These are phyloP conservation scores for Aureobasidium sp. DNA, from an alignment of 2,329 filamentous ascomycete species.

Conservation along the genomic window DNA sequence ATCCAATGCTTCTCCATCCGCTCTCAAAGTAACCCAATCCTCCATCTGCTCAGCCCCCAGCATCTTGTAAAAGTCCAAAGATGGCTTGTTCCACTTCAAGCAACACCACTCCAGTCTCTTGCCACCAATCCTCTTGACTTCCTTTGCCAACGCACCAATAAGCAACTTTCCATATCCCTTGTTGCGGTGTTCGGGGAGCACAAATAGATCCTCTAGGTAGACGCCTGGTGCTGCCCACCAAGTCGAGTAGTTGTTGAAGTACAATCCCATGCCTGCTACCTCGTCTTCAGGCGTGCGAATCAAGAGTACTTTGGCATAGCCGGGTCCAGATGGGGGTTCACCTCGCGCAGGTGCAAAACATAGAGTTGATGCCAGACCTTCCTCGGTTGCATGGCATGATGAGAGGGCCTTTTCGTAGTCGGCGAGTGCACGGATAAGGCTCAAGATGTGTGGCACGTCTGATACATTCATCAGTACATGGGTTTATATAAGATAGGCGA, in stretches of 20 bases:
- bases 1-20: constrained; percentile 57
- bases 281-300: constrained; percentile 35
- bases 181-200: constrained; percentile 60
- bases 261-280: constrained; percentile 72
- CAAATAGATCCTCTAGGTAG: constrained; percentile 90
- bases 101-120: constrained; percentile 83
- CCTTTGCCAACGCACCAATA: constrained; percentile 67
- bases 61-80: constrained; percentile 70
- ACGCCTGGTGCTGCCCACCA: constrained; percentile 84
- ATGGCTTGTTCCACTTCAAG: constrained; percentile 86
- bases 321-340: constrained; percentile 36
- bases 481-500: neutral
- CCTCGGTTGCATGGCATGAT: constrained; percentile 69
- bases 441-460: constrained; percentile 79
- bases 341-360: constrained; percentile 55
- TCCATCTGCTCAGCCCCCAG: constrained; percentile 56
- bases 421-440: constrained; percentile 76
- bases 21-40: constrained; percentile 68
- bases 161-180: constrained; percentile 73
- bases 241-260: constrained; percentile 93
- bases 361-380: constrained; percentile 63
- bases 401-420: constrained; percentile 74
- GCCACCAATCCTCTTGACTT: constrained; percentile 64
- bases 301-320: constrained; percentile 68
- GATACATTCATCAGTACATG: neutral